Conservation (phyloP, 176 grass and related monocot species). For the Eragrostis nindensis region DNA sequence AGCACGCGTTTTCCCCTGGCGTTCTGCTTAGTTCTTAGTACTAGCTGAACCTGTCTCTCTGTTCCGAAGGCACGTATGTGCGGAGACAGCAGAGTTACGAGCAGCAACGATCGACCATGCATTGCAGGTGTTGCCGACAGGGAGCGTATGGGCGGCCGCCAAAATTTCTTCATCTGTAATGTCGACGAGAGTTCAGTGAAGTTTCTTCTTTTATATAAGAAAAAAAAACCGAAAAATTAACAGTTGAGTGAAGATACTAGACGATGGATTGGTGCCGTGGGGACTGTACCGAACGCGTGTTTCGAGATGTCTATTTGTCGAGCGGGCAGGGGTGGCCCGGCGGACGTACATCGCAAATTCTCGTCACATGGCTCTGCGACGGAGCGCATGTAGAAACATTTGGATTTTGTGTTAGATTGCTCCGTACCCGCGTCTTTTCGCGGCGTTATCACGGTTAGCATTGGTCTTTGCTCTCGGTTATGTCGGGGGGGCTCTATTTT, state of each 20-base stretch:
- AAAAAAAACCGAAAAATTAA: background rate
- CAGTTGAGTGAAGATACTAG: background rate
- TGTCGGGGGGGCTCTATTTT: background rate
- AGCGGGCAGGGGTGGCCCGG: slow-evolving; percentile 23
- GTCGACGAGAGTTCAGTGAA: background rate
- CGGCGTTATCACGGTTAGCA: slow-evolving; percentile 3
- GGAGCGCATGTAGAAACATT: slow-evolving; percentile 8
- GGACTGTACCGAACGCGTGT: slow-evolving; percentile 18
- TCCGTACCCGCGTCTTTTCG: slow-evolving; percentile 1
- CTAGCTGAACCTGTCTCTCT: background rate
- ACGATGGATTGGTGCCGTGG: background rate
- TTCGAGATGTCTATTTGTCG: slow-evolving; percentile 30
- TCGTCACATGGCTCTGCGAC: slow-evolving; percentile 38
- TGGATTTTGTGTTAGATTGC: slow-evolving; percentile 20
- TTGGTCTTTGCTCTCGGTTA: background rate
- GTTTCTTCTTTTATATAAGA: too few species aligned
- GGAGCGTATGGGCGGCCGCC: background rate
- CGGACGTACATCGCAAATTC: slow-evolving; percentile 5
- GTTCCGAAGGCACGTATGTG: background rate
- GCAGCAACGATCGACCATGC: background rate
- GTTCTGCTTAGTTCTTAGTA: background rate
- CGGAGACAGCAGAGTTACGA: background rate
- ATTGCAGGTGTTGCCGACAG: slow-evolving; percentile 14
- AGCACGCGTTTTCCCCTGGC: background rate
- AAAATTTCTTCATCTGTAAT: background rate